These are phyloP conservation scores for Coniella vitis DNA, from an alignment of 2,329 filamentous ascomycete species.

Conservation along the genomic window DNA sequence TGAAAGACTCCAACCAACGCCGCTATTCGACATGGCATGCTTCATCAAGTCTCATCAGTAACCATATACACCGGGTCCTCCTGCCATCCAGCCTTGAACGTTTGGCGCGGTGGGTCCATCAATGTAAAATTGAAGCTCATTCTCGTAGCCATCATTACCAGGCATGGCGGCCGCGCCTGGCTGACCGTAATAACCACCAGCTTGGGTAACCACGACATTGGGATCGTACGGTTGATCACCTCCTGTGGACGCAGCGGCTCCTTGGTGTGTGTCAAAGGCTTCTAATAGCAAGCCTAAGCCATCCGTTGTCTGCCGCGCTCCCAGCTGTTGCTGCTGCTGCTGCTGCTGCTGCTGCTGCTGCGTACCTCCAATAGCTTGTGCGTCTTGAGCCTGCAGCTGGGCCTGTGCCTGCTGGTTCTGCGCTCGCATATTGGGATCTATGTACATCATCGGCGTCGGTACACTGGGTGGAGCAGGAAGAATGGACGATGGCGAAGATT, in stretches of 20 bases:
- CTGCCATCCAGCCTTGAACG: constrained; percentile 21
- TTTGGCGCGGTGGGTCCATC: constrained; percentile 17
- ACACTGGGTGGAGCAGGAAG: constrained; percentile 19
- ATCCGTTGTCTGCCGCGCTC: constrained; percentile 23
- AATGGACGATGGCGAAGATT: constrained; percentile 6
- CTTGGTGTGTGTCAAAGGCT: constrained; percentile 30
- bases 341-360: constrained; percentile 18
- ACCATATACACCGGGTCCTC: constrained; percentile 19
- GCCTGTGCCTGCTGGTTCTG: constrained; percentile 14
- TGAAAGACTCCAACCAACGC: not conserved
- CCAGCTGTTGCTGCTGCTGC: constrained; percentile 19
- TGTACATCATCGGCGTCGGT: constrained; percentile 18
- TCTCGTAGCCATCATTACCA: constrained; percentile 25
- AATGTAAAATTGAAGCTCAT: constrained; percentile 25
- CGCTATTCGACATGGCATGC: not conserved
- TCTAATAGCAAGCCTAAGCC: constrained; percentile 36
- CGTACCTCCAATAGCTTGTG: constrained; percentile 18
- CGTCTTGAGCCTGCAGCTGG: constrained; percentile 17
- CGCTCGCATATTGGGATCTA: constrained; percentile 20
- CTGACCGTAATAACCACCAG: constrained; percentile 18
- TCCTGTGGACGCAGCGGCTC: constrained; percentile 16
- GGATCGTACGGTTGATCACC: constrained; percentile 12
- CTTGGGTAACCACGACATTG: constrained; percentile 8
- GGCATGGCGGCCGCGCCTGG: constrained; percentile 16
- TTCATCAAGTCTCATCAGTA: constrained; percentile 14